phyloP scores from a whole-genome alignment of 2,329 filamentous ascomycete species.

The Colletotrichum sp. region DNA sequence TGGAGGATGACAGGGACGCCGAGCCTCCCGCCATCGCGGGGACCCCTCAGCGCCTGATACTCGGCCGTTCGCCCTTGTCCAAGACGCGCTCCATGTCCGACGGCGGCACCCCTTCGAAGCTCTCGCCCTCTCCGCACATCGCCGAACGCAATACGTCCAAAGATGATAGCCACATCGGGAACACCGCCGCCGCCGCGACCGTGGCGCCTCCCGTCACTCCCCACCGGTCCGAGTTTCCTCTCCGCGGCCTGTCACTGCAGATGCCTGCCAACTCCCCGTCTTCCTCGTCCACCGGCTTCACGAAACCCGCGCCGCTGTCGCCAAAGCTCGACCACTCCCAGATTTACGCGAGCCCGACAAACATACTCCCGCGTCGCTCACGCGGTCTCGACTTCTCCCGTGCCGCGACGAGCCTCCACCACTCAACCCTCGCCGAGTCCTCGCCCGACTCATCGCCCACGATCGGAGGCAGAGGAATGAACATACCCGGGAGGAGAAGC shows the following conservation, averaged over 20 bases:
- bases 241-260: conserved; percentile 72
- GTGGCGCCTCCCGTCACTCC: conserved; percentile 68
- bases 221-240: conserved; percentile 67
- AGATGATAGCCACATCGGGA: conserved; percentile 66
- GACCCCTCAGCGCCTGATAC: conserved; percentile 7
- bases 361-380: conserved; percentile 86
- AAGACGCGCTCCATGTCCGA: conserved; percentile 72
- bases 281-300: conserved; percentile 30
- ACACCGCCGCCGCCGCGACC: conserved; percentile 23
- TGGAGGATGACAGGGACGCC: conserved; percentile 30
- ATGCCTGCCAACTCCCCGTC: conserved; percentile 60
- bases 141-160: conserved; percentile 65
- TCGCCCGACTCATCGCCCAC: conserved; percentile 92
- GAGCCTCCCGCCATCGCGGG: not conserved
- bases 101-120: conserved; percentile 59
- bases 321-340: conserved; percentile 86
- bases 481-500: conserved; percentile 59
- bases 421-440: conserved; percentile 90
- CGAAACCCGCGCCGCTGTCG: conserved; percentile 73
- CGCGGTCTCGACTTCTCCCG: conserved; percentile 92
- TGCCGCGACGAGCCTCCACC: conserved; percentile 91
- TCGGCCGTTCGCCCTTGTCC: conserved; percentile 42
- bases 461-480: conserved; percentile 71
- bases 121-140: conserved; percentile 64
- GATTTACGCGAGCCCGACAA: conserved; percentile 85